Percentiles rank a stretch among this genome's conserved stretches.
phyloP scores from a whole-genome alignment of 768 basidiomycete species.

The Gymnopilus dilepis region DNA sequence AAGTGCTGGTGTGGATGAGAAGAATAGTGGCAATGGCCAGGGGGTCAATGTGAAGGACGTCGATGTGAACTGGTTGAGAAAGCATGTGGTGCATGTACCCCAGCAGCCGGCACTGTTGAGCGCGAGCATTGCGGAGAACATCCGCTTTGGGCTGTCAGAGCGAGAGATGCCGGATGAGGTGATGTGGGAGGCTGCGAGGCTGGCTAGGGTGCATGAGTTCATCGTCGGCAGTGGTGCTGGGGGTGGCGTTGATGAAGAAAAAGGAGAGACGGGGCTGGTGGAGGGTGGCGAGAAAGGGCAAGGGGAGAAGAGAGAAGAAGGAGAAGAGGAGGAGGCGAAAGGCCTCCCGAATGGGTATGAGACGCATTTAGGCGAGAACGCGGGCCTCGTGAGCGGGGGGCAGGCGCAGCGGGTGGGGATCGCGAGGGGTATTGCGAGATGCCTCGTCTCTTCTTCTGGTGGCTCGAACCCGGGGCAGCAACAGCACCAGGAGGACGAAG shows the following conservation, averaged over 20 bases:
- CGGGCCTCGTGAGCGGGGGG: conserved; percentile 88
- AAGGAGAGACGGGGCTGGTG: too few species aligned
- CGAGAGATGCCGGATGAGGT: conserved; percentile 85
- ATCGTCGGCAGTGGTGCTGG: too few species aligned
- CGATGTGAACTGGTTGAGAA: conserved; percentile 80
- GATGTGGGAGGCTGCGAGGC: conserved; percentile 93
- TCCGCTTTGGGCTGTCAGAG: conserved; percentile 93
- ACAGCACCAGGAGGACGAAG: conserved; percentile 19
- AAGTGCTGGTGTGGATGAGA: conserved; percentile 31
- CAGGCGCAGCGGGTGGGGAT: conserved; percentile 95
- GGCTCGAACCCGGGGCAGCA: too few species aligned
- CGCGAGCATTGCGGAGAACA: conserved; percentile 92
- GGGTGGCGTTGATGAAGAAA: conserved; percentile 20
- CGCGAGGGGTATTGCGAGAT: too few species aligned
- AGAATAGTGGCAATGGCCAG: too few species aligned
- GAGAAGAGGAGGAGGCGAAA: too few species aligned
- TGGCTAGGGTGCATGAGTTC: conserved; percentile 59
- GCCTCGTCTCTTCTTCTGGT: conserved; percentile 40
- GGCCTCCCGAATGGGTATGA: conserved; percentile 84
- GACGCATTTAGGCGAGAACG: conserved; percentile 90
- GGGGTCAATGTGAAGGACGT: conserved; percentile 52
- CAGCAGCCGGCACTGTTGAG: too few species aligned
- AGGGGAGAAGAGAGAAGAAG: conserved; percentile 32
- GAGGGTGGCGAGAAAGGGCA: conserved; percentile 21
- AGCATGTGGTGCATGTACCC: conserved; percentile 86